Percentiles rank a stretch among this genome's conserved stretches.
Conservation (phyloP, 805 yeast genomes). For the Sugiyamaella lignohabitans region DNA sequence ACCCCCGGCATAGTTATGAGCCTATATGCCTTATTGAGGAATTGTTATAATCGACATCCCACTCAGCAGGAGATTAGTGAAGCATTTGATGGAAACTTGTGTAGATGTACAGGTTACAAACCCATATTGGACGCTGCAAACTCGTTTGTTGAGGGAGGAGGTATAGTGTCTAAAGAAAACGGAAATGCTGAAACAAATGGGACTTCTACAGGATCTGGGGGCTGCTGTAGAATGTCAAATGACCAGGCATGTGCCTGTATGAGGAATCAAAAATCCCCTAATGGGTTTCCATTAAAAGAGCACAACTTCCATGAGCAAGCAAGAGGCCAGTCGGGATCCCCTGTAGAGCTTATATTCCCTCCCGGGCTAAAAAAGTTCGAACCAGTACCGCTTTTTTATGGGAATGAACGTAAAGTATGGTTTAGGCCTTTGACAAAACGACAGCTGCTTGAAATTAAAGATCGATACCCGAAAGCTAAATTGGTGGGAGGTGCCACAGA, state of each 20-base stretch:
- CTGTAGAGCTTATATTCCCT: slow-evolving; percentile 38
- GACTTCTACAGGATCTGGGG: no score
- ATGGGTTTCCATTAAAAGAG: slow-evolving; percentile 38
- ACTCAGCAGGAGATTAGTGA: slow-evolving; percentile 38
- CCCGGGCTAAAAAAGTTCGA: slow-evolving; percentile 29
- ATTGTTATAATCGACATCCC: slow-evolving; percentile 32
- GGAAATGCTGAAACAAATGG: background rate
- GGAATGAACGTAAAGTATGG: slow-evolving; percentile 38
- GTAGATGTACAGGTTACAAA: slow-evolving; percentile 47
- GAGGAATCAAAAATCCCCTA: slow-evolving; percentile 28
- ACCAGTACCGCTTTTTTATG: slow-evolving; percentile 31
- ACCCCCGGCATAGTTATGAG: slow-evolving; percentile 49
- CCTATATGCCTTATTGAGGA: slow-evolving; percentile 38
- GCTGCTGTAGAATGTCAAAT: slow-evolving; percentile 12
- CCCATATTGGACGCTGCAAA: slow-evolving; percentile 44
- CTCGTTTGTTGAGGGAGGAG: slow-evolving; percentile 36
- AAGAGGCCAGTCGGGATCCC: slow-evolving; percentile 1
- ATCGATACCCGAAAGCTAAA: slow-evolving; percentile 34
- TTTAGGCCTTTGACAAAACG: slow-evolving; percentile 38
- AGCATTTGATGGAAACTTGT: slow-evolving; percentile 43
- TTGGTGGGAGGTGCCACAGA: slow-evolving; percentile 45
- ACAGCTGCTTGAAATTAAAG: slow-evolving; percentile 34
- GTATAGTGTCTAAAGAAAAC: slow-evolving; percentile 10
- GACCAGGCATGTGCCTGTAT: slow-evolving; percentile 11
- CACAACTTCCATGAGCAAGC: slow-evolving; percentile 30